These are phyloP conservation scores for Phytophthora fragariae DNA, from an alignment of 352 stramenopile genomes.

Conservation along the genomic window DNA sequence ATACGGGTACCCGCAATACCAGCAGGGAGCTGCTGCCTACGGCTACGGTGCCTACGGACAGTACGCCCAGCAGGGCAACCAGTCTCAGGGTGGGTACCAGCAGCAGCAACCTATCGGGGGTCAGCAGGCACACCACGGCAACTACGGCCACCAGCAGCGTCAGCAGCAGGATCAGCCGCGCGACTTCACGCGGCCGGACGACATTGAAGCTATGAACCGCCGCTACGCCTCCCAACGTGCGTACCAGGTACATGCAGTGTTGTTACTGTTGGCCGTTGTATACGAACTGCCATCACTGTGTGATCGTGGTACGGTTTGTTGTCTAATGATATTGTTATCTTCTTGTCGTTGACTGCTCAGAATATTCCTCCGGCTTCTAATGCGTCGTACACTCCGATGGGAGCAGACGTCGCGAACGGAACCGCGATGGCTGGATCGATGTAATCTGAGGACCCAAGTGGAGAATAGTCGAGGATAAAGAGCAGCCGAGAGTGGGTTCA, in stretches of 20 bases:
- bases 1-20: conserved; percentile 54
- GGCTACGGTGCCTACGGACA: conserved; percentile 61
- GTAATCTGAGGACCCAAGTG: conserved; percentile 35
- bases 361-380: conserved; percentile 75
- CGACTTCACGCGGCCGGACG: conserved; percentile 80
- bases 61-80: conserved; percentile 54
- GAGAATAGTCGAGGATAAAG: conserved; percentile 15
- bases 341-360: conserved; percentile 33
- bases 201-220: conserved; percentile 81
- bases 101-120: conserved; percentile 29
- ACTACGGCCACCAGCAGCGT: conserved; percentile 38
- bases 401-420: conserved; percentile 67
- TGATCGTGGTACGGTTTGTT: background rate
- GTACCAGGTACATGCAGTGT: conserved; percentile 71
- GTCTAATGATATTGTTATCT: conserved; percentile 5
- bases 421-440: conserved; percentile 83
- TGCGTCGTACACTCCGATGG: conserved; percentile 72
- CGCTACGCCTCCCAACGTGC: conserved; percentile 80
- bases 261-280: conserved; percentile 27
- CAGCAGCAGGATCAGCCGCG: conserved; percentile 57
- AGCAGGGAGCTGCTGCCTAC: conserved; percentile 47
- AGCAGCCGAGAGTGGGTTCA: conserved; percentile 17
- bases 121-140: conserved; percentile 52
- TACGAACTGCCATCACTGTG: conserved; percentile 5
- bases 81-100: conserved; percentile 48